phyloP scores from a whole-genome alignment of 2,329 filamentous ascomycete species.

The Colletotrichum sp. region DNA sequence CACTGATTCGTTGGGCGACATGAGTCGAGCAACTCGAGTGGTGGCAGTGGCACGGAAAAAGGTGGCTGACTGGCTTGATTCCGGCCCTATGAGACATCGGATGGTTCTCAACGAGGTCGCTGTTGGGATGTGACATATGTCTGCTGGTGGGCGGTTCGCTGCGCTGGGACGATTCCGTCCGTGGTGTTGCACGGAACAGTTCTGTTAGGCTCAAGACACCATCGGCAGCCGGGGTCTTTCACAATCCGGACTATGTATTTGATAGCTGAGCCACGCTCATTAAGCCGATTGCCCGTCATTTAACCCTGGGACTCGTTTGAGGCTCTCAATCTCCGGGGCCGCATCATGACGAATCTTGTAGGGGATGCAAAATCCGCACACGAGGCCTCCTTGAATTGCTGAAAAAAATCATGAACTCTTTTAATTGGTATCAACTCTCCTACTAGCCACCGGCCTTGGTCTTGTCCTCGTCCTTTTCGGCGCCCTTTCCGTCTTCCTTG shows the following conservation, averaged over 20 bases:
- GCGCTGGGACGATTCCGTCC: neutral
- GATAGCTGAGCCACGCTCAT: neutral
- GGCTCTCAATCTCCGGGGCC: neutral
- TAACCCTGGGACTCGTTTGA: neutral
- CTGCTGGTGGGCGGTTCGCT: neutral
- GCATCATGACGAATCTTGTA: neutral
- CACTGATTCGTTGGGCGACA: neutral
- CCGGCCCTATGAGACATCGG: neutral
- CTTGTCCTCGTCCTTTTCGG: slow-evolving; percentile 43
- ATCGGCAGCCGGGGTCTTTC: neutral
- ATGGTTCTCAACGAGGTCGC: neutral
- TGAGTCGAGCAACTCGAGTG: neutral
- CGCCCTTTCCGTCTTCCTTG: slow-evolving; percentile 66
- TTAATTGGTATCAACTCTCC: slow-evolving; percentile 14
- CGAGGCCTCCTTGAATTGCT: neutral
- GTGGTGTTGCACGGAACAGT: neutral
- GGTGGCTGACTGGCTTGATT: neutral
- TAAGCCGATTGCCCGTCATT: neutral
- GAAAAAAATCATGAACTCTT: neutral
- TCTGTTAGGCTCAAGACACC: neutral
- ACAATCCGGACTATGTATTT: neutral
- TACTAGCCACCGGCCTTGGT: slow-evolving; percentile 36
- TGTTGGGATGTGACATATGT: neutral
- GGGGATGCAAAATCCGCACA: neutral
- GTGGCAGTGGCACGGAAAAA: neutral